phyloP scores from a whole-genome alignment of 805 yeast species.

The Metschnikowia orientalis region DNA sequence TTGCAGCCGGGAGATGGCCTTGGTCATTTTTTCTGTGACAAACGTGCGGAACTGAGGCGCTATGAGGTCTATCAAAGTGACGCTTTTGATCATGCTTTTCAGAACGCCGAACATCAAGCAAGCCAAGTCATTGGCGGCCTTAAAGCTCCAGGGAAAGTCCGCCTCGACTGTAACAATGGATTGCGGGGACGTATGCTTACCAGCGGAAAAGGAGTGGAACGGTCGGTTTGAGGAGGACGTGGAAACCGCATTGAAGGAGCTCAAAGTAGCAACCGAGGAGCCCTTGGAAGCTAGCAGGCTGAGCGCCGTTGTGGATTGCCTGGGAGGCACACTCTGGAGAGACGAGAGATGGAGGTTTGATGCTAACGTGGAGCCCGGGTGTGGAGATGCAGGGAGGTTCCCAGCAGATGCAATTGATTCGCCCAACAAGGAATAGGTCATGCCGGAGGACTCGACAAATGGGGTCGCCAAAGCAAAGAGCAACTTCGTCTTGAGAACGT shows the following conservation, averaged over 20 bases:
- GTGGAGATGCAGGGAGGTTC: constrained; percentile 9
- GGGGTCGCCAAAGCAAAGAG: constrained; percentile 67
- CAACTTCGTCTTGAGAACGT: constrained; percentile 42
- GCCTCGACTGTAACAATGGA: constrained; percentile 79
- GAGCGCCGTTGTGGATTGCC: constrained; percentile 11
- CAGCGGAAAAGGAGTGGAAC: constrained; percentile 61
- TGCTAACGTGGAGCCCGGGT: constrained; percentile 14
- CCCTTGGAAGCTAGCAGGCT: constrained; percentile 18
- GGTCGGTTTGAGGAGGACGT: constrained; percentile 34
- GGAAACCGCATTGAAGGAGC: constrained; percentile 14
- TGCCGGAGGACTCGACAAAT: constrained; percentile 41
- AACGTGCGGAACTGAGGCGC: constrained; percentile 73
- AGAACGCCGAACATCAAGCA: constrained; percentile 83
- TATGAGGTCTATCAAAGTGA: constrained; percentile 69
- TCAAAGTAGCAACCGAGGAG: constrained; percentile 3
- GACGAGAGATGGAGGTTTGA: constrained; percentile 24
- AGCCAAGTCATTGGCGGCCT: constrained; percentile 86
- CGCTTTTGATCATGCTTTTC: constrained; percentile 53
- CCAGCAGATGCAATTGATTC: constrained; percentile 1
- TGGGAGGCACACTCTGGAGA: constrained; percentile 23
- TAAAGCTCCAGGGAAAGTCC: constrained; percentile 72
- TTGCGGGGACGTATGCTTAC: constrained; percentile 70
- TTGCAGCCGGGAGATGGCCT: constrained; percentile 11
- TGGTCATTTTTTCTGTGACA: constrained; percentile 52
- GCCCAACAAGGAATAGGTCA: constrained; percentile 8